Percentiles rank a stretch among this genome's conserved stretches.
Evolutionary conservation across 768 basidiomycete species (phyloP).

Genomic region (Crepidotus variabilis): DNA sequence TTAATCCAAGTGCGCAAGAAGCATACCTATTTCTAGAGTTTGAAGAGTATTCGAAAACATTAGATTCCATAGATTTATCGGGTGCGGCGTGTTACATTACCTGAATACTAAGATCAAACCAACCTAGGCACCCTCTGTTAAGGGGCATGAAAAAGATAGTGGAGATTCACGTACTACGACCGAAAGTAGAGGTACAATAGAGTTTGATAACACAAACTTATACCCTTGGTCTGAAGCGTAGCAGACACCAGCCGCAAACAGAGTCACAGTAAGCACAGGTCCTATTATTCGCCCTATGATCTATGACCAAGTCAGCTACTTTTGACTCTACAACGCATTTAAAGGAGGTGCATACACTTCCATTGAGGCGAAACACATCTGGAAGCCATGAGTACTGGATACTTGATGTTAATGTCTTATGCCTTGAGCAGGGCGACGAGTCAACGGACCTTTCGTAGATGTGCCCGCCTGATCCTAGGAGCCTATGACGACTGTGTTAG

Average conservation of each 20-base stretch:
- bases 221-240: constrained; percentile 59
- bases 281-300: constrained; percentile 71
- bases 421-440: background rate
- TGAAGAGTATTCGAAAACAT: background rate
- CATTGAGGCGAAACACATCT: constrained; percentile 50
- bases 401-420: background rate
- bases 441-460: constrained; percentile 11
- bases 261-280: constrained; percentile 79
- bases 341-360: constrained; percentile 55
- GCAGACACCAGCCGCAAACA: constrained; percentile 62
- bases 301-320: constrained; percentile 29
- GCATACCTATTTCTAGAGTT: constrained; percentile 60
- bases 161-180: constrained; percentile 65
- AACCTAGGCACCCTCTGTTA: constrained; percentile 45
- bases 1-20: background rate
- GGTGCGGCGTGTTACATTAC: constrained; percentile 32
- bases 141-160: background rate
- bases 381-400: constrained; percentile 17
- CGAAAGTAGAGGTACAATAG: constrained; percentile 82
- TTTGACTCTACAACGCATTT: background rate
- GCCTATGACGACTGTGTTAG: constrained; percentile 1
- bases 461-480: constrained; percentile 10
- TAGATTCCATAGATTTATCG: background rate
- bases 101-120: constrained; percentile 88
- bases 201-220: constrained; percentile 66